Conservation (phyloP, 352 stramenopile genomes). For the Pythium sp. region DNA sequence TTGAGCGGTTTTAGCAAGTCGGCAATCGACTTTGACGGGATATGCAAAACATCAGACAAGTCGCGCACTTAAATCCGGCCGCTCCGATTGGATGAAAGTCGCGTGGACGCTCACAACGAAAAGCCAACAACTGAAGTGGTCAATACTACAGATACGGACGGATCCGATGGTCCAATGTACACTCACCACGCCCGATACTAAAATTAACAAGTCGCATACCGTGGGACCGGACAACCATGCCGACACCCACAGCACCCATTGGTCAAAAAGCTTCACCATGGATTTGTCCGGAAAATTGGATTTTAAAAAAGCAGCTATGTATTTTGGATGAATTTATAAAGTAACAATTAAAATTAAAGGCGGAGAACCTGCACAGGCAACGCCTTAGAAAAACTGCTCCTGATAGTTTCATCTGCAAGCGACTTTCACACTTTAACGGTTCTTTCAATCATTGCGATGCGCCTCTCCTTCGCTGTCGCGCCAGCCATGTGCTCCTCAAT, state of each 20-base stretch:
- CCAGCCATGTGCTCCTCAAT: not conserved
- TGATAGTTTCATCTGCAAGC: not conserved
- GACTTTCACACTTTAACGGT: not conserved
- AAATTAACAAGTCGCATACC: not conserved
- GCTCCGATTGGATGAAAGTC: too few relatives aligned
- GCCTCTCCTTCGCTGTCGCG: not conserved
- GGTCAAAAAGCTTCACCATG: not conserved
- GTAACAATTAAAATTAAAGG: not conserved
- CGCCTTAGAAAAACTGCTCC: not conserved
- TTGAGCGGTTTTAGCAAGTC: too few relatives aligned
- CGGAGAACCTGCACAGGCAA: not conserved
- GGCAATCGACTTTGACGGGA: too few relatives aligned
- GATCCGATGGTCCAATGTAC: not conserved
- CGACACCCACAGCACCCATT: not conserved
- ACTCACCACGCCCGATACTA: not conserved
- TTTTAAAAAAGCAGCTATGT: not conserved
- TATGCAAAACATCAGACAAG: too few relatives aligned
- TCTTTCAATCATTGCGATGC: not conserved
- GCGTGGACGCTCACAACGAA: too few relatives aligned
- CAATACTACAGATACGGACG: not conserved
- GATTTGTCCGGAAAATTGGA: not conserved
- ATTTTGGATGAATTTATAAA: not conserved
- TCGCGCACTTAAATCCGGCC: not conserved
- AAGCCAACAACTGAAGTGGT: not conserved
- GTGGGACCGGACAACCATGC: not conserved